Conservation (phyloP, 108 stramenopile genomes). For the Pseudonitzschia delicatissima region DNA sequence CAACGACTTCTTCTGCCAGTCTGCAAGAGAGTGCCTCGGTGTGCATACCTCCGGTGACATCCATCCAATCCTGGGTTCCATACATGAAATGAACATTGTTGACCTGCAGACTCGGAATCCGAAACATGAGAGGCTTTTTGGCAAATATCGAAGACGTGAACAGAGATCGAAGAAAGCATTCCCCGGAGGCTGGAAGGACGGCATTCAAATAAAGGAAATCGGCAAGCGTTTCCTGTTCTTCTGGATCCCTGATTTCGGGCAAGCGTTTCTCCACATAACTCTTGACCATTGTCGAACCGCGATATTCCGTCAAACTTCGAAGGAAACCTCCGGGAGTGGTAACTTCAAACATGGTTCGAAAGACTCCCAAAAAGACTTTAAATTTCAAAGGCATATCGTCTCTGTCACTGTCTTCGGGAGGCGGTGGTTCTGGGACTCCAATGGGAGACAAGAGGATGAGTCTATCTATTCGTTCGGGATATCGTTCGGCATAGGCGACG, state of each 20-base stretch:
- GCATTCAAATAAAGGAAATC: slow-evolving; percentile 78
- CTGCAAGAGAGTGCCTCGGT: slow-evolving; percentile 36
- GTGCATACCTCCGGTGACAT: slow-evolving; percentile 56
- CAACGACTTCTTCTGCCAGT: slow-evolving; percentile 1
- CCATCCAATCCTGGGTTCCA: slow-evolving; percentile 89
- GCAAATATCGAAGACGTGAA: slow-evolving; percentile 63
- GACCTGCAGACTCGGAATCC: slow-evolving; percentile 64
- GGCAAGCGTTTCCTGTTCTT: slow-evolving; percentile 51
- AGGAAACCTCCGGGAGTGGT: slow-evolving; percentile 60
- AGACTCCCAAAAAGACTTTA: slow-evolving; percentile 32
- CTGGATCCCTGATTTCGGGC: slow-evolving; percentile 47
- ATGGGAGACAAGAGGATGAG: slow-evolving; percentile 77
- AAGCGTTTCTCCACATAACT: slow-evolving; percentile 56
- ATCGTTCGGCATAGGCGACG: slow-evolving; percentile 85
- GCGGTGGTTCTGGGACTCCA: slow-evolving; percentile 66
- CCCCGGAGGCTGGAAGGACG: slow-evolving; percentile 76
- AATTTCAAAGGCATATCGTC: slow-evolving; percentile 30
- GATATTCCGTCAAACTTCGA: slow-evolving; percentile 40
- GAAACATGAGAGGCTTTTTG: slow-evolving; percentile 52
- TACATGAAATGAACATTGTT: slow-evolving; percentile 68
- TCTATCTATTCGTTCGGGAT: slow-evolving; percentile 81
- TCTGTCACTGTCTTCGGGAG: slow-evolving; percentile 13
- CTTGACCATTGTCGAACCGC: slow-evolving; percentile 35
- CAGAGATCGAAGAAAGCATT: slow-evolving; percentile 58
- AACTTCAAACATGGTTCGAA: slow-evolving; percentile 22